Conservation (phyloP, 2,329 filamentous ascomycete species). For the Capronia coronata region DNA sequence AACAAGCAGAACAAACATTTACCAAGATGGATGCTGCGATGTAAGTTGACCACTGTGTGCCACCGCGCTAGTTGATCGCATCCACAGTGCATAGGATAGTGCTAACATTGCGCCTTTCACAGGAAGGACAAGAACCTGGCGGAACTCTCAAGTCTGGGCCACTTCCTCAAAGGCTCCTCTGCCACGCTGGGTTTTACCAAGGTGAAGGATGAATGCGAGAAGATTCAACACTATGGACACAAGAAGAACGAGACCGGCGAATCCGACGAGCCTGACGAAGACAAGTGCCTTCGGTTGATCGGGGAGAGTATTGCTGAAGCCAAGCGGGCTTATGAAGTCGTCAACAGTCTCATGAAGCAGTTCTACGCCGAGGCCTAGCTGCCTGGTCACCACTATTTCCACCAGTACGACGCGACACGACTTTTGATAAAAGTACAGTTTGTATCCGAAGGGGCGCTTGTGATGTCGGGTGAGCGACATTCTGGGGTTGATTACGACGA, state of each 20-base stretch:
- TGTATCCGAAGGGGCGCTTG: conserved; percentile 1
- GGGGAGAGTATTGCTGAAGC: conserved; percentile 62
- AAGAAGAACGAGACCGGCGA: conserved; percentile 71
- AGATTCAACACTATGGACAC: conserved; percentile 89
- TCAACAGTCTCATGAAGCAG: conserved; percentile 60
- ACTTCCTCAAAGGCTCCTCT: conserved; percentile 96
- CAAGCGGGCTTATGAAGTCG: conserved; percentile 69
- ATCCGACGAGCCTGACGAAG: conserved; percentile 58
- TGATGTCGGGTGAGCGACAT: conserved; percentile 4
- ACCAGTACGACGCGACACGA: conserved; percentile 4
- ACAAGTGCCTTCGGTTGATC: conserved; percentile 64
- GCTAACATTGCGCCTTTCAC: conserved; percentile 16
- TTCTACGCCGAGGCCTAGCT: conserved; percentile 55
- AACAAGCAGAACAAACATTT: conserved; percentile 83
- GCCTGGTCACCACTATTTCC: background rate
- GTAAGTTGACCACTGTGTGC: conserved; percentile 51
- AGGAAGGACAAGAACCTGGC: conserved; percentile 63
- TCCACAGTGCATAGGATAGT: background rate
- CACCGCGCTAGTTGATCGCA: too few species aligned
- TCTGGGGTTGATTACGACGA: background rate
- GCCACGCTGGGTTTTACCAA: conserved; percentile 86
- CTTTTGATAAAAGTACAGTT: conserved; percentile 5
- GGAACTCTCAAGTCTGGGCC: conserved; percentile 75
- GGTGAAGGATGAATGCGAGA: conserved; percentile 88
- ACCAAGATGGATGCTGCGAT: conserved; percentile 71